These are phyloP conservation scores for Ascoidea rubescens DNA, from an alignment of 805 yeast genomes.

Conservation along the genomic window DNA sequence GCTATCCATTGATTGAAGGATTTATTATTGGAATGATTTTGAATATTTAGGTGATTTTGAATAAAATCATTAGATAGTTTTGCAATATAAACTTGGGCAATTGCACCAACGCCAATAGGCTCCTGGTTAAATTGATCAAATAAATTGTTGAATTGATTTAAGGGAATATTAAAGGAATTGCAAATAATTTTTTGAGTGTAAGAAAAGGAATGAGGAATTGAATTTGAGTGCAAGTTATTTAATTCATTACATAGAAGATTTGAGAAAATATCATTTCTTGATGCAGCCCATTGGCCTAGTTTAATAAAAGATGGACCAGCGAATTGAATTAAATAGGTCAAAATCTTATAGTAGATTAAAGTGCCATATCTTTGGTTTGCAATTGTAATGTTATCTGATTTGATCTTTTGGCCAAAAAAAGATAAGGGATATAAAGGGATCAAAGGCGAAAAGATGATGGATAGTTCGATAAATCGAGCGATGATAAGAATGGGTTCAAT, in stretches of 20 bases:
- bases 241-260: conserved; percentile 63
- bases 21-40: conserved; percentile 11
- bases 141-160: conserved; percentile 44
- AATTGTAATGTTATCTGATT: conserved; percentile 19
- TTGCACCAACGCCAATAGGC: conserved; percentile 96
- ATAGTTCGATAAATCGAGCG: conserved; percentile 55
- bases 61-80: conserved; percentile 37
- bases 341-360: conserved; percentile 50
- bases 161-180: conserved; percentile 40
- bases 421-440: conserved; percentile 46
- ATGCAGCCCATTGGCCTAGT: conserved; percentile 98
- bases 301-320: conserved; percentile 91
- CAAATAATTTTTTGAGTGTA: conserved; percentile 47
- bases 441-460: conserved; percentile 58
- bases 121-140: conserved; percentile 63
- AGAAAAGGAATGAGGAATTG: conserved; percentile 52
- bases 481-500: conserved; percentile 60
- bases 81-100: conserved; percentile 88
- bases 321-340: conserved; percentile 54
- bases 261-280: conserved; percentile 88
- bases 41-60: conserved; percentile 20
- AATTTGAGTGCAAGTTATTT: conserved; percentile 69
- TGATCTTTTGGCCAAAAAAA: conserved; percentile 7
- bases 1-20: conserved; percentile 54
- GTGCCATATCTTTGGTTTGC: conserved; percentile 36